These are phyloP conservation scores for Cladophialophora exuberans DNA, from an alignment of 2,329 filamentous ascomycete genomes.

Conservation along the genomic window DNA sequence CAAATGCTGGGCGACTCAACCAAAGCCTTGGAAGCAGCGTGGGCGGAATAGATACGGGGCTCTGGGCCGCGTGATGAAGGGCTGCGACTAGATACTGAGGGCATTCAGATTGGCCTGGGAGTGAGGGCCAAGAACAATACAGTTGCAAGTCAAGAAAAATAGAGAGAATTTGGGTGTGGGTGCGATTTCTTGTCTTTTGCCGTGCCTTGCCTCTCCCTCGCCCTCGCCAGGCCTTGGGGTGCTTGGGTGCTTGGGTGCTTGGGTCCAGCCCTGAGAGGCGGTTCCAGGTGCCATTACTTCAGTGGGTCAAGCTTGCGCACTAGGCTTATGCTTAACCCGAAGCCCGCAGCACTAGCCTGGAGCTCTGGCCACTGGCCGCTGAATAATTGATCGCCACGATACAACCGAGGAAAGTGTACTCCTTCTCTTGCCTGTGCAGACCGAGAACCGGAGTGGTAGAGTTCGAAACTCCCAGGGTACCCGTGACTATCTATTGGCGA, in stretches of 20 bases:
- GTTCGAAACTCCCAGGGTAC: not conserved
- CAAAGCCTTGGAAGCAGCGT: conserved; percentile 9
- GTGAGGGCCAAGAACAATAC: not conserved
- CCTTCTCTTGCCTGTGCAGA: not conserved
- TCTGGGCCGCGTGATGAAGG: not conserved
- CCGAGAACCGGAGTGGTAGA: conserved; percentile 1
- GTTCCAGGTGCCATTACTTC: conserved; percentile 4
- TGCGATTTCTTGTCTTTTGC: not conserved
- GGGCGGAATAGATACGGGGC: not conserved
- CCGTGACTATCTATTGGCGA: too few species aligned
- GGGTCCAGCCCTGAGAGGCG: too few species aligned
- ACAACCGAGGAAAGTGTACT: not conserved
- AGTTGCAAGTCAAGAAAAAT: not conserved
- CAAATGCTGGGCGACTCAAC: conserved; percentile 8
- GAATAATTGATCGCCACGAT: conserved; percentile 1
- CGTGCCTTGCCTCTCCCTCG: too few species aligned
- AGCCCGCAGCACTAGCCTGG: conserved; percentile 11
- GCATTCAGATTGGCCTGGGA: not conserved
- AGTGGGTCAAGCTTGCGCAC: conserved; percentile 13
- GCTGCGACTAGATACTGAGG: too few species aligned
- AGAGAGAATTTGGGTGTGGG: conserved; percentile 2
- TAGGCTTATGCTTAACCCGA: conserved; percentile 18
- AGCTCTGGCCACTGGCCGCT: conserved; percentile 9
- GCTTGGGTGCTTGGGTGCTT: too few species aligned
- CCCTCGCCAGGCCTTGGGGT: not conserved